Evolutionary conservation across 305 asterid genomes (phyloP).

Genomic region (Plantago lanceolata): DNA sequence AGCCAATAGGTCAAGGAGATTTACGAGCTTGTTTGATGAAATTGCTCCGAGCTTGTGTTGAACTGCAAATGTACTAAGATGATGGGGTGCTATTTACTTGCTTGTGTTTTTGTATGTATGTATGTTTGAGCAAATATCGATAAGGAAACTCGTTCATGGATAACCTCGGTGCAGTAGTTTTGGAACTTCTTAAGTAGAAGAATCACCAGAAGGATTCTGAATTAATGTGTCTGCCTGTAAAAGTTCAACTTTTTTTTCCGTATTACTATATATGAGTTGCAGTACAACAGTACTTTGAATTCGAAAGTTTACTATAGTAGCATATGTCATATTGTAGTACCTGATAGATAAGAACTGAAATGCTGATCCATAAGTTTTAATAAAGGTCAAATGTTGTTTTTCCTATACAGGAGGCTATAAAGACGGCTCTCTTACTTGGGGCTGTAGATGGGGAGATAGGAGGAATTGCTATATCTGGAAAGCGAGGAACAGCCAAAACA

Average conservation of each 20-base stretch:
- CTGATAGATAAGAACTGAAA: not conserved
- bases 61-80: not conserved
- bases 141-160: not conserved
- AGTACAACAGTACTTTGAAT: not conserved
- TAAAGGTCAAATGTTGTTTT: not conserved
- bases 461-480: slow-evolving; percentile 96
- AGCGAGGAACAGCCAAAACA: slow-evolving; percentile 97
- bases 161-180: not conserved
- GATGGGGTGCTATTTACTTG: not conserved
- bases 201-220: not conserved
- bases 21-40: no score
- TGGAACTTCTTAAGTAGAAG: not conserved
- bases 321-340: not conserved
- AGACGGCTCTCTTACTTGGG: slow-evolving; percentile 96
- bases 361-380: not conserved
- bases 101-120: not conserved
- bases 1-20: no score
- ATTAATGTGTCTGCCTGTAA: not conserved
- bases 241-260: no score
- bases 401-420: slow-evolving; percentile 79
- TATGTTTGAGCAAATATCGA: not conserved
- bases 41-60: no score
- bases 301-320: not conserved
- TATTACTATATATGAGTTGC: not conserved
- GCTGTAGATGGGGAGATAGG: slow-evolving; percentile 94